phyloP scores from a whole-genome alignment of 768 basidiomycete genomes.

The Leccinellum rugosiceps region DNA sequence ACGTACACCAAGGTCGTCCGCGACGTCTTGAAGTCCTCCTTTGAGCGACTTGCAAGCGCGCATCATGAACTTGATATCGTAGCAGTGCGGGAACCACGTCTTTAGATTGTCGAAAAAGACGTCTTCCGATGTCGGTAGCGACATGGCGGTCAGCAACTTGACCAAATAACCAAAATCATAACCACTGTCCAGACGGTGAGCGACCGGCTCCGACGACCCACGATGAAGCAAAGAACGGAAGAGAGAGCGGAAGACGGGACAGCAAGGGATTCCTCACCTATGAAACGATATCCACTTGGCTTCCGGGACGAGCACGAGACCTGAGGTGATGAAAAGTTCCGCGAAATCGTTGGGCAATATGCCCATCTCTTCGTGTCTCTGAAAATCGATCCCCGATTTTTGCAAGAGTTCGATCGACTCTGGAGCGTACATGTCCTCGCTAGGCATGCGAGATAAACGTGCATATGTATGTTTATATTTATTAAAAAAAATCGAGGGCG shows the following conservation, averaged over 20 bases:
- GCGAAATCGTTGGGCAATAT: slow-evolving; percentile 94
- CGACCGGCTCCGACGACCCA: background rate
- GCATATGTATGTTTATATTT: background rate
- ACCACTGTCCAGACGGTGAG: slow-evolving; percentile 53
- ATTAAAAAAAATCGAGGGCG: background rate
- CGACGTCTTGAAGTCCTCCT: slow-evolving; percentile 93
- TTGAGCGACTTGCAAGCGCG: slow-evolving; percentile 75
- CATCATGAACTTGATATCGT: slow-evolving; percentile 98
- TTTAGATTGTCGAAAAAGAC: slow-evolving; percentile 83
- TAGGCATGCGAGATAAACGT: slow-evolving; percentile 27
- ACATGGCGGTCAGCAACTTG: slow-evolving; percentile 83
- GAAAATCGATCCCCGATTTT: slow-evolving; percentile 95
- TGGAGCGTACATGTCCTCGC: slow-evolving; percentile 98
- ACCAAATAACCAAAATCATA: slow-evolving; percentile 99
- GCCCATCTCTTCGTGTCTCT: slow-evolving; percentile 87
- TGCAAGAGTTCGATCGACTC: slow-evolving; percentile 93
- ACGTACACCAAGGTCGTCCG: slow-evolving; percentile 90
- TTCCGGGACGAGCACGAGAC: slow-evolving; percentile 83
- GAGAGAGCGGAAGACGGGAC: background rate
- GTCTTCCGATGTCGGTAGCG: slow-evolving; percentile 85
- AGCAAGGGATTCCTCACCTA: slow-evolving; percentile 55
- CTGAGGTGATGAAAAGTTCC: slow-evolving; percentile 94
- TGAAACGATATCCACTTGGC: slow-evolving; percentile 98
- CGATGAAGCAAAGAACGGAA: background rate
- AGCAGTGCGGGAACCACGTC: slow-evolving; percentile 94